phyloP scores from a whole-genome alignment of 306 rosid species.

The Castanopsis chinensis region DNA sequence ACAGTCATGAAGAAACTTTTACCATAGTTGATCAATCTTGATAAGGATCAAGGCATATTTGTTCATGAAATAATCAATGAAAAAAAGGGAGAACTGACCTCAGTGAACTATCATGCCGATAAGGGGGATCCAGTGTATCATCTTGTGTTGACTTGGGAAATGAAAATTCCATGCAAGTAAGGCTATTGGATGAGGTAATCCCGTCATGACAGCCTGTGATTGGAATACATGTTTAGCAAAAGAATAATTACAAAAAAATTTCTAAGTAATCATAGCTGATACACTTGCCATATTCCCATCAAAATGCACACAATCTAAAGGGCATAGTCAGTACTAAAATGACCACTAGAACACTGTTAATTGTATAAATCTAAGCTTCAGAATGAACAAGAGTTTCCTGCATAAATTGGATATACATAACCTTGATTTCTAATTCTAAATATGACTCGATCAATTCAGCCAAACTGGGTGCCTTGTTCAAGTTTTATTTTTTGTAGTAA shows the following conservation, averaged over 20 bases:
- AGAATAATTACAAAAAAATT: too few relatives aligned
- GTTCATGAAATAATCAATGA: background rate
- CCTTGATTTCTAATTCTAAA: too few relatives aligned
- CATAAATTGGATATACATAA: too few relatives aligned
- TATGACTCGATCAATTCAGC: too few relatives aligned
- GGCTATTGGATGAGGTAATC: conserved; percentile 49
- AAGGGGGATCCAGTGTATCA: conserved; percentile 29
- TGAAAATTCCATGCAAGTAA: conserved; percentile 54
- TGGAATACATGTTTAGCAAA: too few relatives aligned
- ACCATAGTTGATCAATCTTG: background rate
- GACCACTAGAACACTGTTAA: background rate
- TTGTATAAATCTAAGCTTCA: too few relatives aligned
- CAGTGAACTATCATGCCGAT: conserved; percentile 38
- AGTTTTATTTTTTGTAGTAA: too few relatives aligned
- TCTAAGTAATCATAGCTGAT: background rate
- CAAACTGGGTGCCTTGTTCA: too few relatives aligned
- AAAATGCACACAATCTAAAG: conserved; percentile 8
- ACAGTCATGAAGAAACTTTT: conserved; percentile 1
- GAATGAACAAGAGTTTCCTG: too few relatives aligned
- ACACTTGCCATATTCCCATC: conserved; percentile 14
- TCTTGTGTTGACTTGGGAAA: conserved; percentile 39
- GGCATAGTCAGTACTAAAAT: background rate
- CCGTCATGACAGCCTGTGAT: too few relatives aligned
- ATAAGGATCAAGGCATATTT: background rate
- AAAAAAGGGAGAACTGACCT: conserved; percentile 39